Base-by-base conservation (phyloP, 371 early-diverging fungal genomes). In the Gilbertella persicaria region DNA sequence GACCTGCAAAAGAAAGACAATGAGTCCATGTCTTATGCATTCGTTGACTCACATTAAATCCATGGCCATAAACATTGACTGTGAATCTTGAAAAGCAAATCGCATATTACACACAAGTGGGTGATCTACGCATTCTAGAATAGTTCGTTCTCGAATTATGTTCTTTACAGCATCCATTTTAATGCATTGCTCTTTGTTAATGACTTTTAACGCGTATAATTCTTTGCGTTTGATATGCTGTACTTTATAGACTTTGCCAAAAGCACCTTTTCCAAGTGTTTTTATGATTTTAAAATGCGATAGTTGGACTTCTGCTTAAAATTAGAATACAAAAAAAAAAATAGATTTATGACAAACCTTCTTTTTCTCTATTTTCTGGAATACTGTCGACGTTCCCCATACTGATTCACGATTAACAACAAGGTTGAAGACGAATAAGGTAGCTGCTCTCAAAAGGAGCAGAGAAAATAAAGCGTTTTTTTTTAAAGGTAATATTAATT, bases 51-150 rank as follows among this genome's bases (percentile, higher is more conserved):
- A 79, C 89, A 90, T 89, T 40, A 89, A 73, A 61, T 92, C 91
- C 68, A 91, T 72, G 14, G 87, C 88, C 91, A 93, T 90, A 63
- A 79, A 91, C 68, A 90, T 69, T 52, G 87, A 76, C 24, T 82
- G 72, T 25, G 76, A 79, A 61, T 92, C 91, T 58, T 90, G 91
- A 56, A 89, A 92, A 2, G 89, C 86, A 75, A 83, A 92, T 25
- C 87, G 81, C 66, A 90, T 65, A 67, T 88, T 87, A 50, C 80
- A 82, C 14, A 92, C 79, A 48, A 88, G 82, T 5, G 90, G 83
- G 62, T 89, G 87, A 50, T 83, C 75, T 23, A 90, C 50, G 7
- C 77, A 71, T 61, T 91, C 91, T 17, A 92, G 73, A 35, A 92
- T 77, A 26, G 72, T 77, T 4, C 92, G 80, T 64, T 92, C 91